These are phyloP conservation scores for Paraglomus brasilianum DNA, from an alignment of 192 early-diverging fungal species.

Conservation along the genomic window DNA sequence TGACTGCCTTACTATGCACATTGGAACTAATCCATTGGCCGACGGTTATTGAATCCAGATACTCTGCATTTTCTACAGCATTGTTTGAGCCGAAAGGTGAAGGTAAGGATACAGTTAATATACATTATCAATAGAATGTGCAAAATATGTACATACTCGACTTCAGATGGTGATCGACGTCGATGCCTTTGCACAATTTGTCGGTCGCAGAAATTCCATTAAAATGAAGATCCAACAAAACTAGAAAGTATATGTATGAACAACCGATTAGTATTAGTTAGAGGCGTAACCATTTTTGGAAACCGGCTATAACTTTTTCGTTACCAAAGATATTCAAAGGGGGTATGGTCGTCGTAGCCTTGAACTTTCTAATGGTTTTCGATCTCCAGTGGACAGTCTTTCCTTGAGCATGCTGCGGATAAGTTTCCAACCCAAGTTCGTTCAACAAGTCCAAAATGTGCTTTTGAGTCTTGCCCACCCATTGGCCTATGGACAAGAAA, in stretches of 20 bases:
- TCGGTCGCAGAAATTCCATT: constrained; percentile 22
- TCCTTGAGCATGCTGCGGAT: constrained; percentile 13
- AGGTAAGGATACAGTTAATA: background rate
- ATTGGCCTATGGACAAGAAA: constrained; percentile 19
- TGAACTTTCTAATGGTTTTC: constrained; percentile 19
- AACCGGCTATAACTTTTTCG: background rate
- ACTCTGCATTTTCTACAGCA: background rate
- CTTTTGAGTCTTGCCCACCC: constrained; percentile 27
- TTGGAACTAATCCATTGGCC: constrained; percentile 5
- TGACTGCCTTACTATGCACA: constrained; percentile 4
- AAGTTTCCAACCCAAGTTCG: constrained; percentile 15
- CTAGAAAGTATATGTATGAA: background rate
- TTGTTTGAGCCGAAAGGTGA: background rate
- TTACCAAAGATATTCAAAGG: constrained; percentile 20
- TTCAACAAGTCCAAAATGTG: constrained; percentile 20
- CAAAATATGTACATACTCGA: background rate
- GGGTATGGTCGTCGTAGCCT: background rate
- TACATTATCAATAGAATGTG: no score
- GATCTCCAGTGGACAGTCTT: constrained; percentile 13
- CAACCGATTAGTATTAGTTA: constrained; percentile 2
- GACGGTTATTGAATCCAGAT: constrained; percentile 25
- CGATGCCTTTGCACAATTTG: constrained; percentile 5
- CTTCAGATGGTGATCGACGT: background rate
- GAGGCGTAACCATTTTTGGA: no score
- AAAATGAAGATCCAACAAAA: constrained; percentile 28